Evolutionary conservation across 768 basidiomycete species (phyloP).

Genomic region (Lentinula sp.): DNA sequence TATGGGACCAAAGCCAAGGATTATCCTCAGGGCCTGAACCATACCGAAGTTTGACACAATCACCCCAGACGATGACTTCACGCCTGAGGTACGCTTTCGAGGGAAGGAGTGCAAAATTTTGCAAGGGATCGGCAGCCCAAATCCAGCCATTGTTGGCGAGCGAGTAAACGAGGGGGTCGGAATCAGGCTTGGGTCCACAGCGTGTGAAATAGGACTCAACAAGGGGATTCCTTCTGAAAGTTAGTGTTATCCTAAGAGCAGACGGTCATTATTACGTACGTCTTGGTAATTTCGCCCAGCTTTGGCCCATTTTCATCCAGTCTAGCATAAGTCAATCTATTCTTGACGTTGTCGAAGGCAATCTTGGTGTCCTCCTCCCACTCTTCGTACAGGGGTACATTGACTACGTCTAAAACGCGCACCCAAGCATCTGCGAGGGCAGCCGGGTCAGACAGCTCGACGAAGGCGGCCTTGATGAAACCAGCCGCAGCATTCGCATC

Average conservation of each 20-base stretch:
- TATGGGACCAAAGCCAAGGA: conserved; percentile 93
- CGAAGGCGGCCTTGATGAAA: conserved; percentile 64
- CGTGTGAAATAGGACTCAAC: conserved; percentile 94
- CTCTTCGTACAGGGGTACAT: conserved; percentile 81
- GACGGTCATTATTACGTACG: conserved; percentile 39
- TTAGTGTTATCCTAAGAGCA: not conserved
- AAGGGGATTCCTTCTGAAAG: conserved; percentile 58
- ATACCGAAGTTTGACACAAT: conserved; percentile 97
- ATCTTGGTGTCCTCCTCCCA: conserved; percentile 79
- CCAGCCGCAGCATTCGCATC: conserved; percentile 64
- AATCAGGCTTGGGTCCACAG: conserved; percentile 35
- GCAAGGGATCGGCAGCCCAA: conserved; percentile 91
- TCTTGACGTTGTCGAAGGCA: conserved; percentile 69
- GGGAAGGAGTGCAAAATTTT: conserved; percentile 87
- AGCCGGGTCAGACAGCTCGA: conserved; percentile 38
- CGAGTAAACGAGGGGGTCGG: conserved; percentile 57
- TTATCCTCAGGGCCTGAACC: conserved; percentile 75
- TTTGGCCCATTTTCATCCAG: conserved; percentile 81
- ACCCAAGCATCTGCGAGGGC: conserved; percentile 69
- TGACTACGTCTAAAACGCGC: conserved; percentile 76
- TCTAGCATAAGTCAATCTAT: conserved; percentile 73
- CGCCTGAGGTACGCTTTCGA: conserved; percentile 95
- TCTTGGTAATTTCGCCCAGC: conserved; percentile 68
- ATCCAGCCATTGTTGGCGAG: conserved; percentile 99
- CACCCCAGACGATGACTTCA: conserved; percentile 96